Evolutionary conservation across 176 grass and related monocot species (phyloP), one percentile per base, ranked within the genome.

Genomic region (Cenchrus fungigraminus): DNA sequence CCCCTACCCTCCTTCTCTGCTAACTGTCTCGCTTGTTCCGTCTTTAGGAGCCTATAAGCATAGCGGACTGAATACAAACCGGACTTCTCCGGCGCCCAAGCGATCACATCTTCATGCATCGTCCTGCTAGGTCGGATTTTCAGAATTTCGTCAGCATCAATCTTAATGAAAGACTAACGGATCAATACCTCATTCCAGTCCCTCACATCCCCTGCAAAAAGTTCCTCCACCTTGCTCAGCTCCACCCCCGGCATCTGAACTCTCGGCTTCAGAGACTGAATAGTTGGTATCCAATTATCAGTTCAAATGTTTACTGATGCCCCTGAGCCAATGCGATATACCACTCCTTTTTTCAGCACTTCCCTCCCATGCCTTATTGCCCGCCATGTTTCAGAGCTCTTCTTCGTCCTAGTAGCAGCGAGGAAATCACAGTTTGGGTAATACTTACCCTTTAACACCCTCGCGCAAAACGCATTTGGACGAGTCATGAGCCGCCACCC

Each of bases 271-370:
- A 65, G 12, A 1, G 12, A 15, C 0, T 3, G 1, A 0, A 37
- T 3, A 0, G 29, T 12, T 6, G 9, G 63, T 0, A 65, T 34
- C 63, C 63, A 65, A 2, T 34, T 65, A 1, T 65, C 12, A 0
- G 5, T 1, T 25, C 61, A 64, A 0, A 64, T 20, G 29, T 64
- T 64, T 0, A 31, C 1, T 0, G 6, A 8, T 1, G 1, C 1
- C 1, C 63, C 63, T 0, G 63, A 4, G 0, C 29, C 12, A 32
- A 65, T 7, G 0, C 63, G 3, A 1, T 65, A 15, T 0, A 65
- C 15, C 1, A 7, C 0, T 0, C 63, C 63, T 2, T 1, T 6
- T 1, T 2, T 13, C 3, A 65, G 12, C 3, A 32, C 1, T 0
- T 65, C 62, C 0, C 12, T 1, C 0, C 63, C 29, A 37, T 65